Percentiles rank a stretch among this genome's conserved stretches.
Evolutionary conservation across 2,329 filamentous ascomycete species (phyloP).

Genomic region (Chaetothyriales sp.): DNA sequence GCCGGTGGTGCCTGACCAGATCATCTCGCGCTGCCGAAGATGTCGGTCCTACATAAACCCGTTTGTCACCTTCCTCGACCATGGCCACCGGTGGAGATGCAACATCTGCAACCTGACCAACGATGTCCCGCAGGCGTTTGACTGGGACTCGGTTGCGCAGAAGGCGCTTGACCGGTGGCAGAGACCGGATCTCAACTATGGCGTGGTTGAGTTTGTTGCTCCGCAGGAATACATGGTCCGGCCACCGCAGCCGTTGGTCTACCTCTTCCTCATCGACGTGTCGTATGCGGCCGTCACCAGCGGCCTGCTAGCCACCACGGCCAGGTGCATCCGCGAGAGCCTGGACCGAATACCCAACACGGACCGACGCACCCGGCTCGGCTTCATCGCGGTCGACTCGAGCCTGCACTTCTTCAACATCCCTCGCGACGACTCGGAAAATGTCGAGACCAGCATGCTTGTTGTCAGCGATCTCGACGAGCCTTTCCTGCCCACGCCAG

Average conservation of each 20-base stretch:
- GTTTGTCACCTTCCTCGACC: slow-evolving; percentile 88
- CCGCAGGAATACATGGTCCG: slow-evolving; percentile 99
- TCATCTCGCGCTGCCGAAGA: slow-evolving; percentile 89
- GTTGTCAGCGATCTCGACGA: slow-evolving; percentile 92
- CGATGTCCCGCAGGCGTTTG: slow-evolving; percentile 96
- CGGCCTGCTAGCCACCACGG: slow-evolving; percentile 79
- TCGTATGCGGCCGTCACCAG: slow-evolving; percentile 81
- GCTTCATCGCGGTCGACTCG: slow-evolving; percentile 90
- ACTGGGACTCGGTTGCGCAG: slow-evolving; percentile 88
- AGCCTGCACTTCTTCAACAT: slow-evolving; percentile 94
- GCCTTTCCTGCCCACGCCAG: slow-evolving; percentile 86
- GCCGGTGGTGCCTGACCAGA: slow-evolving; percentile 86
- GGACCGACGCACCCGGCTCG: slow-evolving; percentile 76
- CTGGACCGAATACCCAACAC: slow-evolving; percentile 96
- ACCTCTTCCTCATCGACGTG: slow-evolving; percentile 89
- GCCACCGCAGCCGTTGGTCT: slow-evolving; percentile 85
- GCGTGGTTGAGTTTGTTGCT: slow-evolving; percentile 94
- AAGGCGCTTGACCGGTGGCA: slow-evolving; percentile 87
- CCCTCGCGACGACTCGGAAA: slow-evolving; percentile 73
- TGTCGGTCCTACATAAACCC: slow-evolving; percentile 97
- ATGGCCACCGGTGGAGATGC: slow-evolving; percentile 94
- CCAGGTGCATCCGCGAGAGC: slow-evolving; percentile 85
- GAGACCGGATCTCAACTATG: slow-evolving; percentile 79
- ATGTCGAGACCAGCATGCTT: slow-evolving; percentile 73
- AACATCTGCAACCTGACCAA: slow-evolving; percentile 99